Conservation (phyloP, 2,329 filamentous ascomycete genomes). For the Fusarium goolgardi region DNA sequence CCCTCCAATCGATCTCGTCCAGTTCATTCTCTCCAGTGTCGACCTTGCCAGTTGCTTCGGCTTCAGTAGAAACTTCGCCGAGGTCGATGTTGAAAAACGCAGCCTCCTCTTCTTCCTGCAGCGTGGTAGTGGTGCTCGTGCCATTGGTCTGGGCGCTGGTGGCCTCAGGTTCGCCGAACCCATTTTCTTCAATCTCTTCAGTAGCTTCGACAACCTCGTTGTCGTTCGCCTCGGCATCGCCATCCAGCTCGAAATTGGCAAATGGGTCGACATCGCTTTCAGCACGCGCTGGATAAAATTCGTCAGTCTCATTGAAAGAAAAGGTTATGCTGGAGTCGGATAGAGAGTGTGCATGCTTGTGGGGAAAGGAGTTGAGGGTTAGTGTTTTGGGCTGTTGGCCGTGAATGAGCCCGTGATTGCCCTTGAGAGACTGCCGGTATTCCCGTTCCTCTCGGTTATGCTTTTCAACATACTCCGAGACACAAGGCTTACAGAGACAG, state of each 20-base stretch:
- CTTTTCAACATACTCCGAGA: conserved; percentile 29
- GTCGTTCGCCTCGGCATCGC: conserved; percentile 32
- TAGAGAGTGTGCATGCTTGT: conserved; percentile 19
- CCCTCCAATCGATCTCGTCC: conserved; percentile 50
- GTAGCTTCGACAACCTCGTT: conserved; percentile 34
- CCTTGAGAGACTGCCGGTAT: conserved; percentile 26
- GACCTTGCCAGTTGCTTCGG: conserved; percentile 40
- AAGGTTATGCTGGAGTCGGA: conserved; percentile 38
- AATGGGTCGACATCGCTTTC: conserved; percentile 46
- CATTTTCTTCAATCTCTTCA: conserved; percentile 29
- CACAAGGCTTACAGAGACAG: conserved; percentile 35
- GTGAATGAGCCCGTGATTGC: not conserved
- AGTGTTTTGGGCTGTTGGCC: not conserved
- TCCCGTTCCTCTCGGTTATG: conserved; percentile 34
- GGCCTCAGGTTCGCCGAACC: conserved; percentile 22
- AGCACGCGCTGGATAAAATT: conserved; percentile 38
- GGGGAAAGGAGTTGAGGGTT: not conserved
- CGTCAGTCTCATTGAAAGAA: conserved; percentile 45
- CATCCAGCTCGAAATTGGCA: conserved; percentile 43
- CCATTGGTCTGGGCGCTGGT: conserved; percentile 34
- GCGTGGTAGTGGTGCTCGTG: conserved; percentile 50
- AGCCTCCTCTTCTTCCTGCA: conserved; percentile 50
- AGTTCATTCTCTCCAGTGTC: conserved; percentile 38
- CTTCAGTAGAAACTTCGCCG: conserved; percentile 35
- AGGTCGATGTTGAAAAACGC: conserved; percentile 42